Conservation (phyloP, 306 rosid genomes). For the Rosa lucieae region DNA sequence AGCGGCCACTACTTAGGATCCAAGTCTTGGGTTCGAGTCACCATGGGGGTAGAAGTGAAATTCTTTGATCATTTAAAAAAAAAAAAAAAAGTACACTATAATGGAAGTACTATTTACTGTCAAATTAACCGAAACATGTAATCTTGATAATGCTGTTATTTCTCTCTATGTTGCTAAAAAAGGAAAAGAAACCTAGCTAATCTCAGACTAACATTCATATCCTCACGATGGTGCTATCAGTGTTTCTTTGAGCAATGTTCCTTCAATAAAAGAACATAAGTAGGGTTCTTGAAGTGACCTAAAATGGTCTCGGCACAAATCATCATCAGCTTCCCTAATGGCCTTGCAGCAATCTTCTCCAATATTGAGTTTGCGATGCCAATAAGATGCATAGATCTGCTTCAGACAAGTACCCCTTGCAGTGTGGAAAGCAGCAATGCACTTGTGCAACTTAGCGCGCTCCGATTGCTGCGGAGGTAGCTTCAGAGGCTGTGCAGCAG, state of each 20-base stretch:
- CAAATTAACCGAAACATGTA: too few relatives aligned
- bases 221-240: neutral
- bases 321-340: neutral
- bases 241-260: neutral
- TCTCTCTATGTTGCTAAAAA: too few relatives aligned
- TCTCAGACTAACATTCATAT: neutral
- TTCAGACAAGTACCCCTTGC: neutral
- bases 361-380: neutral
- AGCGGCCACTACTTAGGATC: too few relatives aligned
- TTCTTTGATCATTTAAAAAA: too few relatives aligned
- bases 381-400: neutral
- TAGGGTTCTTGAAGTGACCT: neutral
- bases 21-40: too few relatives aligned
- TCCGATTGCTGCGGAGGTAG: neutral
- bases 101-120: too few relatives aligned
- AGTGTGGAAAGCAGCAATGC: neutral
- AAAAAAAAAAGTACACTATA: too few relatives aligned
- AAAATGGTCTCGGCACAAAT: conserved; percentile 7
- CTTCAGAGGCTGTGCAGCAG: neutral
- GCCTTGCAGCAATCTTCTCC: conserved; percentile 9
- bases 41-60: too few relatives aligned
- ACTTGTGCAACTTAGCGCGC: neutral
- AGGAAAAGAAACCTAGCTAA: neutral
- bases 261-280: neutral
- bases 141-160: too few relatives aligned